Evolutionary conservation across 202 grass and related monocot species (phyloP), one percentile per base, ranked within the genome.

Genomic region (Setaria viridis): DNA sequence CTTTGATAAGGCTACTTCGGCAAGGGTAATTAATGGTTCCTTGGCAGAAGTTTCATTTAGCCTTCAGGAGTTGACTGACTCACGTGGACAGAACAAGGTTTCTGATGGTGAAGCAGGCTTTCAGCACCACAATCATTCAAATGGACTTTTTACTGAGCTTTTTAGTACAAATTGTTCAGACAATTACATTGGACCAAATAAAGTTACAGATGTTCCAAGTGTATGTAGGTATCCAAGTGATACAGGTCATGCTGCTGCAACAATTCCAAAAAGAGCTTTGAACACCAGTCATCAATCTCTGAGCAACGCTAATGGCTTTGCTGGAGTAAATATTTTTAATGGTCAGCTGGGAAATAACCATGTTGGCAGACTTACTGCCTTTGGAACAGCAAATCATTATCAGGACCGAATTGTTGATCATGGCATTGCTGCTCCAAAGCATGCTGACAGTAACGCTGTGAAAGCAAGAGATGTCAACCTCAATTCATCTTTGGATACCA

Each of bases 401-500:
- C 45, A 64, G 57, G 47, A 25, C 54, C 80, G 67, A 43, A 70
- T 79, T 82, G 69, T 46, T 87, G 67, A 83, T 87, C 62, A n/a
- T 83, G 73, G 72, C 46, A 33, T 73, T 30, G 11, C 53, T 88
- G 55, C 62, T 76, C 58, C 64, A 43, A 82, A 82, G 78, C 75
- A 77, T 72, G 80, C n/a, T 29, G 57, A 74, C 70, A 81, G 11
- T 88, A 46, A 90, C 30, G 65, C 60, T 83, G 19, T 83, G 42
- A 83, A 85, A 85, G 62, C 80, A 84, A 87, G 87, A 89, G 81
- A 78, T 66, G 86, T 81, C 80, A 85, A 84, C 54, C 75, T 77
- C 60, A 88, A 80, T 81, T 76, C 89, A 87, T 71, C 69, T 82
- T 55, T 84, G 37, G 62, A 87, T 54, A 84, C 84, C 13, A 85